Percentiles rank a stretch among this genome's conserved stretches.
Conservation (phyloP, 176 grass and related monocot genomes). For the Luzula sylvatica region DNA sequence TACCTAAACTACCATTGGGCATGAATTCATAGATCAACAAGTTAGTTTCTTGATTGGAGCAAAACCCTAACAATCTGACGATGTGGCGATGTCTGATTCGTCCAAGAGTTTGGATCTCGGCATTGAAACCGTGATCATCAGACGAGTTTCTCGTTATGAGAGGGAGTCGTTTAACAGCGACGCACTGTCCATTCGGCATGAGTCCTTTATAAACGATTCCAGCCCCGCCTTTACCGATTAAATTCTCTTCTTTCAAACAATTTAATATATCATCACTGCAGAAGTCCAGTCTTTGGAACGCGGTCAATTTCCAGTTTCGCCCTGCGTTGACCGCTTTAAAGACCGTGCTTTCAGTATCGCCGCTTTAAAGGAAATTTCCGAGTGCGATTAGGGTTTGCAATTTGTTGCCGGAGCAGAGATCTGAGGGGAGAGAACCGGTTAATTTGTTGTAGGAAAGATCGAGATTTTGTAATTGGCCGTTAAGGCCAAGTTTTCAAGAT, state of each 20-base stretch:
- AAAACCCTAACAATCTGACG: conserved; percentile 75
- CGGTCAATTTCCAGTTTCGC: conserved; percentile 75
- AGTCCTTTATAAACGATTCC: conserved; percentile 80
- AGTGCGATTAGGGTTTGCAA: too few relatives aligned
- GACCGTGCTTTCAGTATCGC: conserved; percentile 71
- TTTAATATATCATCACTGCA: conserved; percentile 63
- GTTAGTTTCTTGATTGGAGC: conserved; percentile 83
- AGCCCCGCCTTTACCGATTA: conserved; percentile 88
- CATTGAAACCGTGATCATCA: conserved; percentile 68
- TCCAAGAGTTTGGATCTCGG: conserved; percentile 74
- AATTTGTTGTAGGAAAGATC: conserved; percentile 62
- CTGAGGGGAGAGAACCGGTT: conserved; percentile 37
- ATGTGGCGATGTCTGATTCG: conserved; percentile 84
- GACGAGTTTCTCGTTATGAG: conserved; percentile 45
- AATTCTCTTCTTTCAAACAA: conserved; percentile 78
- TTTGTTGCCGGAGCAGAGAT: conserved; percentile 33
- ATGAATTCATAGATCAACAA: conserved; percentile 91
- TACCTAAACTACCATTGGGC: conserved; percentile 79
- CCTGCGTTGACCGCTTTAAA: conserved; percentile 70
- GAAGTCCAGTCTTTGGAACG: conserved; percentile 80
- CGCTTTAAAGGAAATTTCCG: too few relatives aligned
- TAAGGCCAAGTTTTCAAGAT: too few relatives aligned
- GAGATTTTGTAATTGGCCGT: conserved; percentile 35
- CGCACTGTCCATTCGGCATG: conserved; percentile 32
- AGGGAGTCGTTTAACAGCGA: conserved; percentile 74